These are phyloP conservation scores for Ophiostoma tasmaniense DNA, from an alignment of 2,329 filamentous ascomycete species.

Conservation along the genomic window DNA sequence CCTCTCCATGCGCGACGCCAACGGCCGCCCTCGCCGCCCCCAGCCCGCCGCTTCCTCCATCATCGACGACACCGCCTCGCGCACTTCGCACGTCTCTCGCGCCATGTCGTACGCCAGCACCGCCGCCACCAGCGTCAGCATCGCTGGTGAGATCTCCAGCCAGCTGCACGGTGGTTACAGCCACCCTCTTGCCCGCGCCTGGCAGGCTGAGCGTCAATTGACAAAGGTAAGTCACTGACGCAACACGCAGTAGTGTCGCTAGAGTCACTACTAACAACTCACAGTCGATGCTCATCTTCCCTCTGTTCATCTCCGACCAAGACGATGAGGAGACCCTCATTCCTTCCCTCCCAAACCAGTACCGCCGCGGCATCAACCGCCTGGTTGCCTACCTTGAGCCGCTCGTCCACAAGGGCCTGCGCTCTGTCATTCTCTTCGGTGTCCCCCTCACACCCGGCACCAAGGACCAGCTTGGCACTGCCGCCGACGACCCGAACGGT, in stretches of 20 bases:
- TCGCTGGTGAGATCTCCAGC: slow-evolving; percentile 67
- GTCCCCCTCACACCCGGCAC: slow-evolving; percentile 72
- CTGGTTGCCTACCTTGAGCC: slow-evolving; percentile 77
- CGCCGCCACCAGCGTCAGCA: slow-evolving; percentile 59
- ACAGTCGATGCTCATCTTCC: slow-evolving; percentile 97
- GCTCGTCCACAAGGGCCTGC: slow-evolving; percentile 79
- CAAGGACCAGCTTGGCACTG: slow-evolving; percentile 86
- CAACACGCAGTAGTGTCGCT: not conserved
- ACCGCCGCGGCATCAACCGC: slow-evolving; percentile 80
- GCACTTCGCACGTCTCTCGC: slow-evolving; percentile 52
- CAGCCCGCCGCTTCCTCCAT: slow-evolving; percentile 46
- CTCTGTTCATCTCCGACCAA: slow-evolving; percentile 89
- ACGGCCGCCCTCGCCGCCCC: slow-evolving; percentile 38
- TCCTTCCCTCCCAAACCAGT: slow-evolving; percentile 82
- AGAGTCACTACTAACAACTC: slow-evolving; percentile 6
- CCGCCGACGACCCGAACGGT: slow-evolving; percentile 85
- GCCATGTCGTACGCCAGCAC: slow-evolving; percentile 61
- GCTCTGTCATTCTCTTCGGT: slow-evolving; percentile 91
- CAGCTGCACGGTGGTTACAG: slow-evolving; percentile 78
- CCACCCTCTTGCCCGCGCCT: slow-evolving; percentile 68
- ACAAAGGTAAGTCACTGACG: slow-evolving; percentile 60
- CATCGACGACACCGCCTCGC: slow-evolving; percentile 51
- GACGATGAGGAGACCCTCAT: slow-evolving; percentile 88
- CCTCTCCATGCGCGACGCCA: slow-evolving; percentile 49
- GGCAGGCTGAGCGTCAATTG: slow-evolving; percentile 77